Evolutionary conservation across 2,329 filamentous ascomycete species (phyloP).

Genomic region (Cadophora sp.): DNA sequence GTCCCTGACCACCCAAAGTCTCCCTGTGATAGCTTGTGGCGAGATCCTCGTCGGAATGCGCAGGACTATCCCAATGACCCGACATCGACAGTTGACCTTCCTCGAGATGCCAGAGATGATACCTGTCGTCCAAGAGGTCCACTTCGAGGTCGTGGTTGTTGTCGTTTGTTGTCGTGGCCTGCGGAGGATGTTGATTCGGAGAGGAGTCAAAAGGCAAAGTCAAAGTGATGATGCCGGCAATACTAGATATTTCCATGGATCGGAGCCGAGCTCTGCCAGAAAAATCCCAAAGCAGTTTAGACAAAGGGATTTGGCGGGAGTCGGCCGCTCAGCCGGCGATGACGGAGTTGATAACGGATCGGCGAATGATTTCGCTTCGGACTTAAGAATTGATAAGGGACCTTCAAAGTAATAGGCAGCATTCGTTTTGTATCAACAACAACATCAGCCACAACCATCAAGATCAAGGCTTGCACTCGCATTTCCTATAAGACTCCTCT

Average conservation of each 20-base stretch:
- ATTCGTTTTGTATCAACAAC: conserved; percentile 2
- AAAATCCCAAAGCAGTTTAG: conserved; percentile 16
- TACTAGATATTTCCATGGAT: conserved; percentile 12
- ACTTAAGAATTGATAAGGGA: conserved; percentile 19
- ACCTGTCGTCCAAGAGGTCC: background rate
- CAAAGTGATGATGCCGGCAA: conserved; percentile 30
- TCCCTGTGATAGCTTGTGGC: conserved; percentile 35
- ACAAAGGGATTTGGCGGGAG: conserved; percentile 18
- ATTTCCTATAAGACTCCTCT: conserved; percentile 4
- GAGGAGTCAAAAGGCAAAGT: conserved; percentile 25
- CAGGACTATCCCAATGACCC: conserved; percentile 34
- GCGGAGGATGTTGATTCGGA: background rate
- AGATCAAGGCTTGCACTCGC: background rate
- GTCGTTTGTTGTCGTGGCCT: background rate
- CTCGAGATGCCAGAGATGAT: background rate
- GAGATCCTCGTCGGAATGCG: conserved; percentile 31
- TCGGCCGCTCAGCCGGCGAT: conserved; percentile 24
- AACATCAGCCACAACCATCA: too few relatives aligned
- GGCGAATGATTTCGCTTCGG: conserved; percentile 21
- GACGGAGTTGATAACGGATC: conserved; percentile 24
- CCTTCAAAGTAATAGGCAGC: background rate
- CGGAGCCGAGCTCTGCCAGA: conserved; percentile 23
- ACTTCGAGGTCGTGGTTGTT: conserved; percentile 2
- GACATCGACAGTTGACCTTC: conserved; percentile 33
- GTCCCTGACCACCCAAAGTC: conserved; percentile 33